phyloP scores from a whole-genome alignment of 1,284 basidiomycete species.

The Rhodotorula mucilaginosa region DNA sequence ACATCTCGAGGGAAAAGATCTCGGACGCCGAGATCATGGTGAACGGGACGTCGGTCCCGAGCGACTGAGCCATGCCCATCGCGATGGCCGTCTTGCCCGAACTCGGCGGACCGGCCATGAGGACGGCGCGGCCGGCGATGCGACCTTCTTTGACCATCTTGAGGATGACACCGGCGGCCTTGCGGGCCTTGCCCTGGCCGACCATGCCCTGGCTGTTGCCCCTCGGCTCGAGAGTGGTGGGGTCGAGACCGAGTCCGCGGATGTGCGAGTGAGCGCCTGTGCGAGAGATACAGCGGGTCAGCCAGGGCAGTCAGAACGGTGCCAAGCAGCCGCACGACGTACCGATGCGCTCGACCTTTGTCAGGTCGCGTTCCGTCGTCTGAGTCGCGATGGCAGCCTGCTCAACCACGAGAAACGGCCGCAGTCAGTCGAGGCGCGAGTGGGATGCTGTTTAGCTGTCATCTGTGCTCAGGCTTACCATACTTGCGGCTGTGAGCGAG shows the following conservation, averaged over 20 bases:
- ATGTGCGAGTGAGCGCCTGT: constrained; percentile 96
- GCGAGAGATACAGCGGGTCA: neutral
- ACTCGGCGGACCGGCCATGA: constrained; percentile 93
- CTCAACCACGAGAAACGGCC: neutral
- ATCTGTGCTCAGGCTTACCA: no score
- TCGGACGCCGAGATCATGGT: constrained; percentile 96
- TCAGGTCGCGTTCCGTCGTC: constrained; percentile 70
- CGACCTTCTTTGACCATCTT: constrained; percentile 96
- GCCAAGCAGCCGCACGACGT: constrained; percentile 35
- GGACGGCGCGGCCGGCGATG: constrained; percentile 90
- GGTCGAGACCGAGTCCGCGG: constrained; percentile 88
- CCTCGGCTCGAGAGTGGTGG: constrained; percentile 77
- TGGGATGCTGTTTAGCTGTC: no score
- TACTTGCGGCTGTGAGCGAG: no score
- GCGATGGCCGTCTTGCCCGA: constrained; percentile 98
- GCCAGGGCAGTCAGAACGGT: neutral
- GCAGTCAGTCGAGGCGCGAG: neutral
- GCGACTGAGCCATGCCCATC: constrained; percentile 92
- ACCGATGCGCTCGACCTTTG: constrained; percentile 96
- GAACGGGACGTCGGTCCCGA: constrained; percentile 92
- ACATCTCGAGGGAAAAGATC: constrained; percentile 93
- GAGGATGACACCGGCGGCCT: constrained; percentile 94
- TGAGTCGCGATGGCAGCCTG: constrained; percentile 48
- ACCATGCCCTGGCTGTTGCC: constrained; percentile 89
- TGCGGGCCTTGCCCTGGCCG: constrained; percentile 89